Percentiles rank a stretch among this genome's conserved stretches.
phyloP scores from a whole-genome alignment of 2,329 filamentous ascomycete genomes.

The Amphichorda felina region DNA sequence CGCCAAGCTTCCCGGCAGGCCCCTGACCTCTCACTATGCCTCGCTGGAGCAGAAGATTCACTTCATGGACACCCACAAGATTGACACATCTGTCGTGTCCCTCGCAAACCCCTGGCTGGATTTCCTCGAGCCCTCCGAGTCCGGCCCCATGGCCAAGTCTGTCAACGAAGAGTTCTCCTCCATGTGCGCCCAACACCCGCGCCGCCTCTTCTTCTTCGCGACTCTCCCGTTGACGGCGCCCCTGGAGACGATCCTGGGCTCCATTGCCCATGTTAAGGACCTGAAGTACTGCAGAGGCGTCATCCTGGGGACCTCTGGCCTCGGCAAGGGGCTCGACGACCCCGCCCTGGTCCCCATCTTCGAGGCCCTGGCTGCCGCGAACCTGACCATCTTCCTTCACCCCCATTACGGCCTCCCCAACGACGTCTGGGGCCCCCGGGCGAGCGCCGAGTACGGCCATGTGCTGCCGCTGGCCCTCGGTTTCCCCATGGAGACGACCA shows the following conservation, averaged over 20 bases:
- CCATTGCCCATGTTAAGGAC: constrained; percentile 49
- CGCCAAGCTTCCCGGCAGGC: constrained; percentile 58
- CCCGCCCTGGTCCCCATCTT: constrained; percentile 60
- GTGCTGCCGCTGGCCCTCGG: constrained; percentile 77
- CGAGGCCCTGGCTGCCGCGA: constrained; percentile 50
- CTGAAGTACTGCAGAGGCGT: constrained; percentile 69
- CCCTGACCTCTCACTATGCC: constrained; percentile 74
- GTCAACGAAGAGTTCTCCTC: constrained; percentile 70
- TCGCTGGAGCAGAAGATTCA: constrained; percentile 67
- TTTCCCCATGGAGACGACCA: constrained; percentile 87
- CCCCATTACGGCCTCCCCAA: constrained; percentile 83
- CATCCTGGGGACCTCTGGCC: constrained; percentile 74
- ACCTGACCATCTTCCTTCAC: constrained; percentile 69
- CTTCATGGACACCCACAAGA: constrained; percentile 80
- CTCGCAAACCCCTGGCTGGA: constrained; percentile 93
- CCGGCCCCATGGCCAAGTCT: constrained; percentile 46
- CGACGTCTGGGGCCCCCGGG: constrained; percentile 65
- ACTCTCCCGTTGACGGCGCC: constrained; percentile 66
- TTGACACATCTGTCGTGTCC: constrained; percentile 74
- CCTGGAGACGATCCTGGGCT: constrained; percentile 45
- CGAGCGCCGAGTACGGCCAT: constrained; percentile 63
- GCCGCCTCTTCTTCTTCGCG: constrained; percentile 71
- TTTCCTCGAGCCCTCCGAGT: constrained; percentile 54
- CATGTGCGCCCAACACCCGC: constrained; percentile 55
- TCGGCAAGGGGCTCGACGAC: constrained; percentile 75